A percentile compares a stretch with the other conserved stretches of the same genome.
Evolutionary conservation across 768 basidiomycete species (phyloP).

Genomic region (Lactarius sanguifluus): DNA sequence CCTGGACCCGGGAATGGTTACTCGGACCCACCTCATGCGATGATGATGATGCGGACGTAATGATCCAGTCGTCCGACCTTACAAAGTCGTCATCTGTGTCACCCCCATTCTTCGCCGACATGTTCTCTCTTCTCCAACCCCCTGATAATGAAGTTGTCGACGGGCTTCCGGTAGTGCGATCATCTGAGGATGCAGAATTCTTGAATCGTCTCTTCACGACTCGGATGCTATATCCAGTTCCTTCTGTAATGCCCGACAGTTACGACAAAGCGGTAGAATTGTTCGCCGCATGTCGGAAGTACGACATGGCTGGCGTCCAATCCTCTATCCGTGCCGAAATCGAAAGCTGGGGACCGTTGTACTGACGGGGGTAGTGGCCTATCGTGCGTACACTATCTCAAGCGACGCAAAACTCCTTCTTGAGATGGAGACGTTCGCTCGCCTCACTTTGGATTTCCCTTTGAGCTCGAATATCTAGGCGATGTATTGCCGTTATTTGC

Average conservation of each 20-base stretch:
- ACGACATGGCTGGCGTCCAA: constrained; percentile 28
- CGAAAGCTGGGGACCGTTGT: not conserved
- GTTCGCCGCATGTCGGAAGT: constrained; percentile 30
- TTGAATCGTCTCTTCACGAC: constrained; percentile 10
- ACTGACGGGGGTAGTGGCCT: constrained; percentile 10
- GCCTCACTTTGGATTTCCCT: not conserved
- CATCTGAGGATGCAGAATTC: constrained; percentile 12
- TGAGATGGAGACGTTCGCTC: not conserved
- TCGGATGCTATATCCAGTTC: constrained; percentile 4
- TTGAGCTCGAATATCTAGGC: constrained; percentile 1
- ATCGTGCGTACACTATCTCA: constrained; percentile 25
- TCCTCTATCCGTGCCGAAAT: not conserved
- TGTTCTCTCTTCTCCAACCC: constrained; percentile 33
- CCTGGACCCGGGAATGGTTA: not conserved
- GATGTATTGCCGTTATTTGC: not conserved
- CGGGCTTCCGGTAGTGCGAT: constrained; percentile 17
- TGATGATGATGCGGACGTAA: too few species aligned
- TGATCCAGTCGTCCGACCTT: constrained; percentile 34
- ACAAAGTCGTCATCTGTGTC: constrained; percentile 33
- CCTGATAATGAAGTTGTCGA: not conserved
- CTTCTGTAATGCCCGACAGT: not conserved
- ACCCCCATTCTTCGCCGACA: constrained; percentile 36
- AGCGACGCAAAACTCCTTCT: constrained; percentile 2
- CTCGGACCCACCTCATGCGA: not conserved
- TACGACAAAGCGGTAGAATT: constrained; percentile 6